These are phyloP conservation scores for Pugionium cornutum DNA, from an alignment of 345 rosid species.

Conservation along the genomic window DNA sequence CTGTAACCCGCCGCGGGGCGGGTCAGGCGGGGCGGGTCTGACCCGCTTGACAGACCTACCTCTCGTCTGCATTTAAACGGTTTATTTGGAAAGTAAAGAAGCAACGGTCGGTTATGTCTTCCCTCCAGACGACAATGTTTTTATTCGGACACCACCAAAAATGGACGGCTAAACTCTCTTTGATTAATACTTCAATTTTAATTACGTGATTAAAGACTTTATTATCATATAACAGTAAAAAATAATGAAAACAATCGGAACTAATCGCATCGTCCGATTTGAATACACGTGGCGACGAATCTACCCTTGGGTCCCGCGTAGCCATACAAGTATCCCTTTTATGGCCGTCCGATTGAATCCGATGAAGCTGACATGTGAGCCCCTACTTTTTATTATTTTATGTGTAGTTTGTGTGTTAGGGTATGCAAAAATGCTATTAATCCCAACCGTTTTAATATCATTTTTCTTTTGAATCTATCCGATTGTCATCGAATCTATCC, in stretches of 20 bases:
- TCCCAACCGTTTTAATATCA: slow-evolving; percentile 21
- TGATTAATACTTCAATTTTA: slow-evolving; percentile 8
- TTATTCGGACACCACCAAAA: slow-evolving; percentile 46
- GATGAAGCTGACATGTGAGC: slow-evolving; percentile 45
- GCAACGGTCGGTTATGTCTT: slow-evolving; percentile 45
- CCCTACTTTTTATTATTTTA: slow-evolving; percentile 31
- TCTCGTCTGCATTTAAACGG: slow-evolving; percentile 24
- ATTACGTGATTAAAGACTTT: slow-evolving; percentile 33
- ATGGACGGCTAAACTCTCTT: slow-evolving; percentile 41
- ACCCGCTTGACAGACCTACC: no score
- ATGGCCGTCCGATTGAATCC: slow-evolving; percentile 43
- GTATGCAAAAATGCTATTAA: background rate
- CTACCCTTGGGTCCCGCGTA: slow-evolving; percentile 35
- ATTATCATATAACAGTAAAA: slow-evolving; percentile 27
- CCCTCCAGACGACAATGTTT: slow-evolving; percentile 42
- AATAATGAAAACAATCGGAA: slow-evolving; percentile 15
- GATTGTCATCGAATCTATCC: background rate
- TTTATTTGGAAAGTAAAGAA: slow-evolving; percentile 42
- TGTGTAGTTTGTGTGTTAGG: no score
- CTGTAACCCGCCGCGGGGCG: no score
- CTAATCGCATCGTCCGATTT: slow-evolving; percentile 35
- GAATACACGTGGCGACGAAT: slow-evolving; percentile 37
- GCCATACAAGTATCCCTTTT: slow-evolving; percentile 20
- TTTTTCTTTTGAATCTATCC: background rate
- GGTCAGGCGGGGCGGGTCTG: no score